phyloP scores from a whole-genome alignment of 2,329 filamentous ascomycete genomes.

The Aspergillus sojae region DNA sequence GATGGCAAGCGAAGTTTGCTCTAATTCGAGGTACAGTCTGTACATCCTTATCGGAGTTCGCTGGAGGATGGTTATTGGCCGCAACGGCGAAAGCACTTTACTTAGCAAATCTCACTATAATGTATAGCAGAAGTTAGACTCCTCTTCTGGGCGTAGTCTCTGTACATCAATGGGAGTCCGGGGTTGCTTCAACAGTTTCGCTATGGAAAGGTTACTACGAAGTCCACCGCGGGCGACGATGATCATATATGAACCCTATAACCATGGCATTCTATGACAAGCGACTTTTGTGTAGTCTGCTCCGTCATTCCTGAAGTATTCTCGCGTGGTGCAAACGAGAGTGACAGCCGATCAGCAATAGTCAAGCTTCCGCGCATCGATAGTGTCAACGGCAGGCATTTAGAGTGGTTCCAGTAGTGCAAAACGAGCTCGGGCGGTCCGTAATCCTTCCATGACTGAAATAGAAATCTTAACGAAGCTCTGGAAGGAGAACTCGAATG shows the following conservation, averaged over 20 bases:
- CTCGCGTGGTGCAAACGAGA: background rate
- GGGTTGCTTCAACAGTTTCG: too few species aligned
- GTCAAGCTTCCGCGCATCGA: constrained; percentile 1
- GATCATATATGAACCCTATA: background rate
- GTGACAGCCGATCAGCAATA: constrained; percentile 6
- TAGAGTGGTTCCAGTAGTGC: background rate
- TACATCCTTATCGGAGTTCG: background rate
- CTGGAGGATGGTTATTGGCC: background rate
- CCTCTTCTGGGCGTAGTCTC: background rate
- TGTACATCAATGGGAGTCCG: background rate
- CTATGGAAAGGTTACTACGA: background rate
- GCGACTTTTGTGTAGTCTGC: background rate
- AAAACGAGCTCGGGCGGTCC: background rate
- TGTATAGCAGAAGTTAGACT: background rate
- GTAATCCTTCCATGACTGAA: constrained; percentile 1
- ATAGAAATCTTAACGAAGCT: constrained; percentile 7
- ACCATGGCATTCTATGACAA: background rate
- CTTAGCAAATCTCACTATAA: background rate
- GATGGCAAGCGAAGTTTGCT: background rate
- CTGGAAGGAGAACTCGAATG: background rate
- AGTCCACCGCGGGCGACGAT: background rate
- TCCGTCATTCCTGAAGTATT: background rate
- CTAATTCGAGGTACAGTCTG: background rate
- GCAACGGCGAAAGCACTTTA: background rate
- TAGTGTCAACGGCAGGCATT: background rate